These are phyloP conservation scores for Hypomontagnella monticulosa DNA, from an alignment of 495 filamentous ascomycete species.

Conservation along the genomic window DNA sequence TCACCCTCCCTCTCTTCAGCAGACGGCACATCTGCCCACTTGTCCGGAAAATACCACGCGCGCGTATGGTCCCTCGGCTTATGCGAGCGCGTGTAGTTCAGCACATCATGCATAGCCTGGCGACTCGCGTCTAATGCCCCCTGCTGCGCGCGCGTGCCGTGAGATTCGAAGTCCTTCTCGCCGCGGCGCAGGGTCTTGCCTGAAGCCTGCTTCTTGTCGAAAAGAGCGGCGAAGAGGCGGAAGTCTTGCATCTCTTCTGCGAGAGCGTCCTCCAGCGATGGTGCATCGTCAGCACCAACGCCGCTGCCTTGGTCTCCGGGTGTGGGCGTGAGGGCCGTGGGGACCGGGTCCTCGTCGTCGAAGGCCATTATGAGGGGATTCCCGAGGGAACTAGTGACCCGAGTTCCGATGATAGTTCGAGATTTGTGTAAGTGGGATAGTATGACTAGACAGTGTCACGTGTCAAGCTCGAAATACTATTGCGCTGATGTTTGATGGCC, in stretches of 20 bases:
- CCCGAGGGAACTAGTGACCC: not conserved
- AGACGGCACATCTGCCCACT: slow-evolving; percentile 48
- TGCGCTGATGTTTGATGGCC: not conserved
- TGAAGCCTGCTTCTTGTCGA: slow-evolving; percentile 52
- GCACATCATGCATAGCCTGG: slow-evolving; percentile 89
- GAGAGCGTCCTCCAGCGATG: slow-evolving; percentile 59
- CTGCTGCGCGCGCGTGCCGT: slow-evolving; percentile 84
- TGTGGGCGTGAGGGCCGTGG: slow-evolving; percentile 20
- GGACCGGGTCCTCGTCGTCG: slow-evolving; percentile 57
- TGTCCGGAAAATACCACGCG: slow-evolving; percentile 65
- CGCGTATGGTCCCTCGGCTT: slow-evolving; percentile 61
- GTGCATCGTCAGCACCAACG: slow-evolving; percentile 38
- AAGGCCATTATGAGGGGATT: slow-evolving; percentile 46
- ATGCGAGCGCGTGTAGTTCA: slow-evolving; percentile 76
- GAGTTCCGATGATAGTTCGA: not conserved
- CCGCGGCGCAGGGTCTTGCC: slow-evolving; percentile 64
- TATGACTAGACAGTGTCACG: slow-evolving; percentile 7
- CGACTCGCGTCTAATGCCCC: slow-evolving; percentile 79
- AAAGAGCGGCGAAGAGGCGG: slow-evolving; percentile 72
- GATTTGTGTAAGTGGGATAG: not conserved
- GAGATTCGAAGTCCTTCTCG: slow-evolving; percentile 95
- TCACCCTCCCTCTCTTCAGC: slow-evolving; percentile 37
- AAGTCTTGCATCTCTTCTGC: slow-evolving; percentile 90
- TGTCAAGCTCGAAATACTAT: slow-evolving; percentile 2
- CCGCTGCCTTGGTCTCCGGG: slow-evolving; percentile 13